Evolutionary conservation across 2,329 filamentous ascomycete genomes (phyloP).

Genomic region (Diaporthe velutina): DNA sequence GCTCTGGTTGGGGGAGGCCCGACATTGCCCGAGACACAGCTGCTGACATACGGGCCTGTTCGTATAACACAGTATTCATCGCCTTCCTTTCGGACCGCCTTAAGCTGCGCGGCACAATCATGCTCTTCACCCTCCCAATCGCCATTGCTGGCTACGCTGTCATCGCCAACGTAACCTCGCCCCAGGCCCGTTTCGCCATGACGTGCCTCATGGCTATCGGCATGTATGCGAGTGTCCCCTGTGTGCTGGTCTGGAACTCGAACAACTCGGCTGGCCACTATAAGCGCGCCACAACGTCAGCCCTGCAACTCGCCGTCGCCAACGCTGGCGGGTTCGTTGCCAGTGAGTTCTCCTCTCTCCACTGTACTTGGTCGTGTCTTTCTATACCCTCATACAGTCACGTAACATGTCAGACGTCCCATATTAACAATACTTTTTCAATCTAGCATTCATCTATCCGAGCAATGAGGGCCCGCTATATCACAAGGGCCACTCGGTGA

Average conservation of each 20-base stretch:
- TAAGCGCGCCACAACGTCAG: constrained; percentile 76
- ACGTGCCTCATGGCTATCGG: constrained; percentile 77
- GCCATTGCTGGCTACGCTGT: constrained; percentile 76
- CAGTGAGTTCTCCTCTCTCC: constrained; percentile 51
- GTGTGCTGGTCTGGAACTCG: constrained; percentile 74
- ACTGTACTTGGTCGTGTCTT: no score
- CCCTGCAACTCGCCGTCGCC: constrained; percentile 74
- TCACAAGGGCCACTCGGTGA: constrained; percentile 71
- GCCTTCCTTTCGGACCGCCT: constrained; percentile 73
- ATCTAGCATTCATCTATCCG: constrained; percentile 71
- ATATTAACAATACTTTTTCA: neutral
- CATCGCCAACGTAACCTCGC: constrained; percentile 67
- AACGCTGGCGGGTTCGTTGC: constrained; percentile 78
- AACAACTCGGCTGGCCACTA: constrained; percentile 79
- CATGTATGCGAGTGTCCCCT: constrained; percentile 73
- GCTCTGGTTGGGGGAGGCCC: no score
- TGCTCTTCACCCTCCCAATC: constrained; percentile 73
- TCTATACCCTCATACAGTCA: fast-evolving
- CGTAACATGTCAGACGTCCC: neutral
- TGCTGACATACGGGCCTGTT: neutral
- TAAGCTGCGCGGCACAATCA: constrained; percentile 69
- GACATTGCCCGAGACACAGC: neutral
- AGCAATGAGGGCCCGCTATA: constrained; percentile 68
- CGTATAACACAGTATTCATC: constrained; percentile 55
- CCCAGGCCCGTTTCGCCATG: constrained; percentile 72